These are phyloP conservation scores for Naganishia sp. DNA, from an alignment of 1,284 basidiomycete genomes.

Conservation along the genomic window DNA sequence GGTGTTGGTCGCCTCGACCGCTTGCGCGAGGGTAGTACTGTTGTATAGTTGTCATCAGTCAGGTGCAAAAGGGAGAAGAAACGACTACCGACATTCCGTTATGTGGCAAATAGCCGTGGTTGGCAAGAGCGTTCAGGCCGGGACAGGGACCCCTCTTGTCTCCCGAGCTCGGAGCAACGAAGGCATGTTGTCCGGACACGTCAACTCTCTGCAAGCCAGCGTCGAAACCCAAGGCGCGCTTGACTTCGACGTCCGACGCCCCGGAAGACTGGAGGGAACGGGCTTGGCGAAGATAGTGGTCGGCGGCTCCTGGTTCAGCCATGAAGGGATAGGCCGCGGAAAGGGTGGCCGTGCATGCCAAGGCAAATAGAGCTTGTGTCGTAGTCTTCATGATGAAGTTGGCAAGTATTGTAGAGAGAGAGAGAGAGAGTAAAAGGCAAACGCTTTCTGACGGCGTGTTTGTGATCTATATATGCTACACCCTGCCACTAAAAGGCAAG, in stretches of 20 bases:
- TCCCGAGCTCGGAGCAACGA: conserved; percentile 12
- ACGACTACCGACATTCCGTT: conserved; percentile 4
- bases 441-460: not conserved
- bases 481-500: no score
- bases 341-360: not conserved
- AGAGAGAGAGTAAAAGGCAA: not conserved
- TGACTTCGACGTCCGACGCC: conserved; percentile 14
- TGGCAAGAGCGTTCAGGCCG: conserved; percentile 26
- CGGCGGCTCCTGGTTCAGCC: conserved; percentile 16
- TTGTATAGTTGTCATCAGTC: not conserved
- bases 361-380: conserved; percentile 2
- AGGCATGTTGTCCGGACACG: conserved; percentile 15
- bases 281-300: conserved; percentile 22
- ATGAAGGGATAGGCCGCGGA: conserved; percentile 24
- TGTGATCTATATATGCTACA: not conserved
- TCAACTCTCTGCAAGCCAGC: conserved; percentile 15
- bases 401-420: not conserved
- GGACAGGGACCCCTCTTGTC: conserved; percentile 28
- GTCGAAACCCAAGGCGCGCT: conserved; percentile 27
- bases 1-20: conserved; percentile 20
- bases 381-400: conserved; percentile 12
- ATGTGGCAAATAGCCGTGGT: conserved; percentile 22
- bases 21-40: conserved; percentile 13
- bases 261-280: conserved; percentile 9
- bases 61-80: no score